Conservation (phyloP, 495 filamentous ascomycete species). For the Tuber calosporum region DNA sequence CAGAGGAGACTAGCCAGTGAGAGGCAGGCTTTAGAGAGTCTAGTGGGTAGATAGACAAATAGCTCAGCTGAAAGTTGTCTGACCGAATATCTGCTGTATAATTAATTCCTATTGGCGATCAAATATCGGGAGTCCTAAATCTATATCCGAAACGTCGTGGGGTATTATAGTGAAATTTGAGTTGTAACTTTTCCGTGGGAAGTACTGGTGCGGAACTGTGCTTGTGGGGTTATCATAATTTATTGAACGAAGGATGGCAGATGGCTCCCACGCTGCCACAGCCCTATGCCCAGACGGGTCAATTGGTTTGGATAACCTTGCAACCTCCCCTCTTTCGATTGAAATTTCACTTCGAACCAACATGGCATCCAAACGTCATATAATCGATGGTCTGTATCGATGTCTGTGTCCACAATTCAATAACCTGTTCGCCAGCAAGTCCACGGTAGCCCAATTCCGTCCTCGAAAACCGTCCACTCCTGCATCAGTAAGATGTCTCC, state of each 20-base stretch:
- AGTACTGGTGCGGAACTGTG: not conserved
- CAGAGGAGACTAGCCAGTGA: not conserved
- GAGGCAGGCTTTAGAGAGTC: not conserved
- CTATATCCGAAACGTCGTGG: not conserved
- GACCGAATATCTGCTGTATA: not conserved
- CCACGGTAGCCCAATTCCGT: not conserved
- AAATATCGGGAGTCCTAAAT: not conserved
- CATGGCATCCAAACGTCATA: conserved; percentile 22
- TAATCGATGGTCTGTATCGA: conserved; percentile 28
- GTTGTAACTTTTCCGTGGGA: not conserved
- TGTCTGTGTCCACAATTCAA: conserved; percentile 29
- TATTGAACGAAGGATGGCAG: not conserved
- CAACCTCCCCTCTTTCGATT: not conserved
- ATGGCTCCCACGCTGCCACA: not conserved
- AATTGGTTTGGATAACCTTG: not conserved
- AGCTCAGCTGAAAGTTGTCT: conserved; percentile 1
- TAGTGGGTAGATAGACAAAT: not conserved
- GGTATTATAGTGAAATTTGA: not conserved
- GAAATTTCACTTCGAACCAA: not conserved
- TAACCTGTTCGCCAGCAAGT: conserved; percentile 1
- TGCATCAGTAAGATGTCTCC: not conserved
- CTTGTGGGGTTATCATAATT: too few species aligned
- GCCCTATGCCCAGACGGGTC: not conserved
- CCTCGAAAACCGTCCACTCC: not conserved
- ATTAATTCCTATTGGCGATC: not conserved